Evolutionary conservation across 2,329 filamentous ascomycete genomes (phyloP), one percentile per base, ranked within the genome.

Genomic region (Hypoxylon sp.): DNA sequence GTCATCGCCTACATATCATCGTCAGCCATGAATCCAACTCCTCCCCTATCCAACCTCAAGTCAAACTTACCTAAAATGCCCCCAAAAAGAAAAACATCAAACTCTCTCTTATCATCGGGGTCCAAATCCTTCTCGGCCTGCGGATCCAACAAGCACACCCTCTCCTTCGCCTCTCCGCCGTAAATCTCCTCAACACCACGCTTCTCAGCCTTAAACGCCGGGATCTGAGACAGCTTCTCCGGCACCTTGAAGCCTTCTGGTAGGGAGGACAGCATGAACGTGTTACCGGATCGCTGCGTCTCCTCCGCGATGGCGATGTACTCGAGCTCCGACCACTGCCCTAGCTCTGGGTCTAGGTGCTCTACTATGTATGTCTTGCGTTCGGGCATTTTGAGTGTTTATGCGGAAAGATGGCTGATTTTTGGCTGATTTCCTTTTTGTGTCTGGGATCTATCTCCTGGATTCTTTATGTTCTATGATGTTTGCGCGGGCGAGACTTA

Each of bases 71-170:
- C 96, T 70, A 99, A 83, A 76, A 99, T 99, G 13, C 96, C 96
- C 50, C 96, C 96, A 82, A 99, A 99, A 50, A 99, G 83, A 78
- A 98, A 99, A 9, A 93, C 91, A 76, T 97, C 93, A 80, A 99
- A 99, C 2, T 80, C 82, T 35, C 92, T 88, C 22, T 90, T 93
- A 81, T 99, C 96, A 65, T 92, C 90, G 0, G 96, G 96, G 52
- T 87, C 88, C 74, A 99, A 81, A 77, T 99, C 96, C 77, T 91
- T 89, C 68, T 87, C 85, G 3, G 94, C 96, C 47, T 92, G 85
- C 1, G 96, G 96, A 80, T 99, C 96, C 52, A 99, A 85, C 68
- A 99, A 85, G 79, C 96, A 98, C 51, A 98, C 92, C 68, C 88
- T 88, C 60, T 88, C 85, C 63, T 51, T 57, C n/a, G 19, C 46